Evolutionary conservation across 345 rosid species (phyloP), one percentile per base, ranked within the genome.

Genomic region (Citrus glauca): DNA sequence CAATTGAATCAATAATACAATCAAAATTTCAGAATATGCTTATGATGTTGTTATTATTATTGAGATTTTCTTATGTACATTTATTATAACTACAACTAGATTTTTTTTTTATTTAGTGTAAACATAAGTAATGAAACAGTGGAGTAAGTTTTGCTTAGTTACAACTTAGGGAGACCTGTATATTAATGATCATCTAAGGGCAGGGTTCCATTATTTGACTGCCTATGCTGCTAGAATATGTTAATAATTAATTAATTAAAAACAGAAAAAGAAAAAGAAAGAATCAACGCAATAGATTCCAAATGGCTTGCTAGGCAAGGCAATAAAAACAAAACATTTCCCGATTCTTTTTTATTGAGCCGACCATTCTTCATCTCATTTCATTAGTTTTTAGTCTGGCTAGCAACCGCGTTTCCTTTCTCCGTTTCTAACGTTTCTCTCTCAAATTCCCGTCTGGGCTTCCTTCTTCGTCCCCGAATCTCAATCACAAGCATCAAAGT

Each of bases 1-100:
- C 0, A 42, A 42, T 10, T 40, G 0, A 40, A 40, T 10, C 8
- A 35, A 37, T 7, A 37, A 37, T 2, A 37, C 9, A 37, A 37
- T 37, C 0, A 42, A 42, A 42, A 42, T 42, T 9, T 42, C 0
- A 0, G 0, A 42, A 0, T 2, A 0, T 2, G 0, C 14, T 10
- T 9, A 0, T 0, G 4, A 42, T 0, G 8, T 37, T 1, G 2
- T 37, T 37, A 37, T 37, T 37, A 37, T 7, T 37, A 7, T 37
- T 37, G 2, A 7, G 8, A 37, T 37, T 37, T 37, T 37, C 8
- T 37, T 2, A 42, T 0, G 14, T 10, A 42, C 1, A 42, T 10
- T 10, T 42, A 42, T 10, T 42, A 3, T 11, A 6, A 37, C 38
- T 37, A 37, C 8, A 37, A 7, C 0, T 37, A 35, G 7, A 35